phyloP scores from a whole-genome alignment of 192 early-diverging fungal species.

The Chytriomyces confervae region DNA sequence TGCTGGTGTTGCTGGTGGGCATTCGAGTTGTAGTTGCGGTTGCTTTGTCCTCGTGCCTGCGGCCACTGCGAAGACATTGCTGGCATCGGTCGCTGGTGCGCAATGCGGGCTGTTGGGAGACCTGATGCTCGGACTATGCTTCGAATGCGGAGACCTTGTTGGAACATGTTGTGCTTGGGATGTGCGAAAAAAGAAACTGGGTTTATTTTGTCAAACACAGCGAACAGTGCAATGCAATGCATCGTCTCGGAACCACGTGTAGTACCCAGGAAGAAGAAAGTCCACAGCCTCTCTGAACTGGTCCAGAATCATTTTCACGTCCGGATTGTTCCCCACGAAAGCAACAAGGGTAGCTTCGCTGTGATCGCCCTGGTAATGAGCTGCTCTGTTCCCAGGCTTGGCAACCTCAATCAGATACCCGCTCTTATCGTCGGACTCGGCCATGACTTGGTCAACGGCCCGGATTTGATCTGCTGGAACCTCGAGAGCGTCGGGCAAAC shows the following conservation, averaged over 20 bases:
- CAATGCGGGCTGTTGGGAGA: too few relatives aligned
- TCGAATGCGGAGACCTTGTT: too few relatives aligned
- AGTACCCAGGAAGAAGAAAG: constrained; percentile 22
- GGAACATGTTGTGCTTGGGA: too few relatives aligned
- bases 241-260: constrained; percentile 13
- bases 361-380: constrained; percentile 6
- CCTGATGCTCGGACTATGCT: too few relatives aligned
- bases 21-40: not conserved
- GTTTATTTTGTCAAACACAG: not conserved
- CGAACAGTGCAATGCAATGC: constrained; percentile 26
- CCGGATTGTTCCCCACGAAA: constrained; percentile 17
- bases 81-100: too few relatives aligned
- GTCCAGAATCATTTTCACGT: constrained; percentile 9
- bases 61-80: too few relatives aligned
- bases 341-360: constrained; percentile 17
- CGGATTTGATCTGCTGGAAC: not conserved
- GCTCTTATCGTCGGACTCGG: constrained; percentile 8
- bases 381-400: constrained; percentile 15
- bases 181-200: too few relatives aligned
- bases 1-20: not conserved
- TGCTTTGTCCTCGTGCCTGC: not conserved
- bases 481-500: not conserved
- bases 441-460: constrained; percentile 8
- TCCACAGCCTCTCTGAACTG: constrained; percentile 17
- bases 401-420: constrained; percentile 14